Percentiles rank a stretch among this genome's conserved stretches.
These are phyloP conservation scores for Parafenestella ontariensis DNA, from an alignment of 2,329 filamentous ascomycete species.

Conservation along the genomic window DNA sequence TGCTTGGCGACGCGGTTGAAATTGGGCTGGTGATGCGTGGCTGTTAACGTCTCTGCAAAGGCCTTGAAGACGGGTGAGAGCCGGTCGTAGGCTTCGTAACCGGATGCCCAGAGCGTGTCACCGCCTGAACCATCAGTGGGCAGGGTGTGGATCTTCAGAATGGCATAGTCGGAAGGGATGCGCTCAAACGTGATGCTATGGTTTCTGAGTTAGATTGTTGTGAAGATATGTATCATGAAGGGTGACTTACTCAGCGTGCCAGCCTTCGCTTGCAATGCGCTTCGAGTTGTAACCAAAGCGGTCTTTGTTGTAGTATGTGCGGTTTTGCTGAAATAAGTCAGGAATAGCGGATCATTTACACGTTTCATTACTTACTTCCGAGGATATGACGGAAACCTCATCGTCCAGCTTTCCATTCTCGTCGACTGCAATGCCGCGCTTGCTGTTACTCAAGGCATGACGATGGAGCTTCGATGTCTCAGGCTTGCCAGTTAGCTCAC, in stretches of 20 bases:
- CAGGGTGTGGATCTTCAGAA: not conserved
- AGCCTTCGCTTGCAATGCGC: conserved; percentile 8
- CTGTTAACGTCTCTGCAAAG: not conserved
- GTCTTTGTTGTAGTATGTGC: conserved; percentile 47
- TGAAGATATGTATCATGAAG: not conserved
- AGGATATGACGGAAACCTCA: conserved; percentile 59
- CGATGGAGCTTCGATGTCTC: conserved; percentile 52
- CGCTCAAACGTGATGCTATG: conserved; percentile 15
- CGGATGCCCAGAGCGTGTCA: conserved; percentile 51
- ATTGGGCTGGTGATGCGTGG: conserved; percentile 1
- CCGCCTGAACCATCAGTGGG: conserved; percentile 26
- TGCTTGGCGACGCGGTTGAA: conserved; percentile 3
- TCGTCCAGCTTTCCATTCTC: conserved; percentile 57
- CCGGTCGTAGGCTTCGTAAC: conserved; percentile 45
- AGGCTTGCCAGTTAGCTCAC: conserved; percentile 55
- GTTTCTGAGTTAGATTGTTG: not conserved
- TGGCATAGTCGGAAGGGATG: not conserved
- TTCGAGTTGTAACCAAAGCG: not conserved
- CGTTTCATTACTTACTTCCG: conserved; percentile 22
- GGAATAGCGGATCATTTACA: not conserved
- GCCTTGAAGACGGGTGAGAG: conserved; percentile 8
- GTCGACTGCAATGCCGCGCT: conserved; percentile 53
- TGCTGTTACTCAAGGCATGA: conserved; percentile 58
- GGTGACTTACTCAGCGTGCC: conserved; percentile 5
- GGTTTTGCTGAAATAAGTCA: conserved; percentile 17